Percentiles rank a stretch among this genome's conserved stretches.
phyloP scores from a whole-genome alignment of 495 filamentous ascomycete species.

The Penicillium coffeae region DNA sequence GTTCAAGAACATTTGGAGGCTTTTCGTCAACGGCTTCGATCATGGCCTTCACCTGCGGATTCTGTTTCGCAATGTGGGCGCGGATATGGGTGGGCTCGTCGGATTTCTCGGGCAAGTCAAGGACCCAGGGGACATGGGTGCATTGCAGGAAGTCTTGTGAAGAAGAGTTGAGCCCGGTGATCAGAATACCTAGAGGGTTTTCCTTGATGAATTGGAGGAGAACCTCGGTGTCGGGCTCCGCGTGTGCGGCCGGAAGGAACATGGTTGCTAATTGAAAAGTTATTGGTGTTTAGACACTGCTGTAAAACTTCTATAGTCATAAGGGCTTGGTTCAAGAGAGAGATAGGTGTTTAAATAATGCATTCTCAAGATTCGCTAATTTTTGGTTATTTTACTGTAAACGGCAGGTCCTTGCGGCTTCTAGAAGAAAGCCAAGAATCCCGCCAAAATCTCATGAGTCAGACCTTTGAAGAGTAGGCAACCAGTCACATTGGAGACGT shows the following conservation, averaged over 20 bases:
- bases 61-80: conserved; percentile 51
- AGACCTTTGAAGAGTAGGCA: not conserved
- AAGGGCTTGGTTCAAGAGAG: too few species aligned
- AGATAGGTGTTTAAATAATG: too few species aligned
- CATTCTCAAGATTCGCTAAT: too few species aligned
- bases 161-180: conserved; percentile 47
- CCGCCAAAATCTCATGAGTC: too few species aligned
- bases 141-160: conserved; percentile 44
- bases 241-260: too few species aligned
- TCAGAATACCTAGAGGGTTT: conserved; percentile 54
- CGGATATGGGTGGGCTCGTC: conserved; percentile 34
- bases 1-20: conserved; percentile 3
- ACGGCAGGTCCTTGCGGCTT: too few species aligned
- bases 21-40: conserved; percentile 31
- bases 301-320: too few species aligned
- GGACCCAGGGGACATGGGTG: conserved; percentile 55
- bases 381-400: too few species aligned
- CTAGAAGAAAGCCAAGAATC: too few species aligned
- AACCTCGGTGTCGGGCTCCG: too few species aligned
- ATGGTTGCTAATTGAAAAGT: too few species aligned
- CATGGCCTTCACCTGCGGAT: conserved; percentile 52
- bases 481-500: not conserved
- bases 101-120: conserved; percentile 38
- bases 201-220: conserved; percentile 47
- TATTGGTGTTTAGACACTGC: too few species aligned